Evolutionary conservation across 2,329 filamentous ascomycete species (phyloP), one percentile per base, ranked within the genome.

Genomic region (Anthostomella pinea): DNA sequence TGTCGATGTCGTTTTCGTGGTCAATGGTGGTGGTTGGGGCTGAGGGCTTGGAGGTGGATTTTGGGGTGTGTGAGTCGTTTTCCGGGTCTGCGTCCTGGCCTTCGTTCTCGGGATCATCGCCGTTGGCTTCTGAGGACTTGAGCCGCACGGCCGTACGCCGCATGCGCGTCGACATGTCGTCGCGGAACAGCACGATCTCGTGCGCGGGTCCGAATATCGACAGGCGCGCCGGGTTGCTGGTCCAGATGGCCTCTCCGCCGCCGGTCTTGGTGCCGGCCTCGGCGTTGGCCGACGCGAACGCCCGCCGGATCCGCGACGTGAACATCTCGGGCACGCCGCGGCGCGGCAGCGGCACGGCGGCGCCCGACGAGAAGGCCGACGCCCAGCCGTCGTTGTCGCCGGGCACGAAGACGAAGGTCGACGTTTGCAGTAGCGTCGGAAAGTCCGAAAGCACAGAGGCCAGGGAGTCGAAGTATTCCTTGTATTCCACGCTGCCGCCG

Each of bases 371-470:
- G 59, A 95, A 95, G 2, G 89, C 77, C 1, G 88, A 95, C 5
- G 84, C 79, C 93, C 93, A 98, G n/a, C 87, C 90, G 60, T 98
- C 93, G 59, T 96, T 95, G 64, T 97, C 91, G 19, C 93, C 93
- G 0, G 93, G 93, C 0, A 97, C 85, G 57, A 98, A 95, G 20
- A 95, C 72, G 59, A 97, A 95, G 0, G 86, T 91, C 5, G 86
- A 83, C 17, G 77, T 76, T 38, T 84, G 83, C 27, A 97, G 75
- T 10, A 98, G 74, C 1, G 77, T 73, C 3, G 88, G 87, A 56
- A 88, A 97, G 49, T 97, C 89, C 6, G 86, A 74, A 5, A 98
- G 73, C 1, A 87, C 75, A 2, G 83, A 81, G 3, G 93, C 91
- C 9, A 98, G 75, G 7, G 82, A 79, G 64, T 98, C 89, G 60